Base-by-base conservation (phyloP, 352 stramenopile species). In the Phytophthora melonis region DNA sequence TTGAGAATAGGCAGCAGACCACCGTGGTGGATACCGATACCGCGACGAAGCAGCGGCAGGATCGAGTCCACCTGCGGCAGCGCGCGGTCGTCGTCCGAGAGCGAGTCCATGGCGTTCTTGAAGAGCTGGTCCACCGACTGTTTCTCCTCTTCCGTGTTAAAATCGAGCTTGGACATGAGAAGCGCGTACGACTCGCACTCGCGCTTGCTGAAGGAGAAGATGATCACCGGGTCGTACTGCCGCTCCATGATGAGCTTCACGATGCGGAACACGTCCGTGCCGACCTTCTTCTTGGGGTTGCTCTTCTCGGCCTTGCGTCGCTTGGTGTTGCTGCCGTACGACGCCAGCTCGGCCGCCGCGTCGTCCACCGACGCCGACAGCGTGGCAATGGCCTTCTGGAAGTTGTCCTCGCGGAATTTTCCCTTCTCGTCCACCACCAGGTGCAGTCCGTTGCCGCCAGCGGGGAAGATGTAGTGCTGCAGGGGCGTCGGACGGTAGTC, bases 1-100 rank as follows among this genome's bases (percentile, higher is more conserved):
- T 99, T 99, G 27, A 99, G 78, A 67, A 99, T 99, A 8, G 98
- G 98, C 39, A 99, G 82, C 45, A 99, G 79, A 59, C 98, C 98
- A 64, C 98, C 98, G 87, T 99, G 98, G 79, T 99, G 98, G 69
- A 99, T 98, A n/a, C 98, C 98, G 66, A 99, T 99, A n/a, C 98
- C 98, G 32, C 97, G 92, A 72, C 98, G 95, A 47, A 99, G 84
- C 58, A 99, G 77, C 30, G 98, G 98, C 39, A 99, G 77, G 58
- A 99, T 92, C 45, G 97, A 98, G 66, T 98, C 85, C 1, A 99
- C 97, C 79, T 99, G 98, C 0, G 98, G 98, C 19, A 99, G 87
- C 57, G 94, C 96, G 68, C 98, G 96, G 86, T 99, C 98, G 67
- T 99, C 97, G 45, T 99, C 87, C 27, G 84, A 92, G 4, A 99